phyloP scores from a whole-genome alignment of 2,329 filamentous ascomycete species.

The Phyllosticta ampelicida region DNA sequence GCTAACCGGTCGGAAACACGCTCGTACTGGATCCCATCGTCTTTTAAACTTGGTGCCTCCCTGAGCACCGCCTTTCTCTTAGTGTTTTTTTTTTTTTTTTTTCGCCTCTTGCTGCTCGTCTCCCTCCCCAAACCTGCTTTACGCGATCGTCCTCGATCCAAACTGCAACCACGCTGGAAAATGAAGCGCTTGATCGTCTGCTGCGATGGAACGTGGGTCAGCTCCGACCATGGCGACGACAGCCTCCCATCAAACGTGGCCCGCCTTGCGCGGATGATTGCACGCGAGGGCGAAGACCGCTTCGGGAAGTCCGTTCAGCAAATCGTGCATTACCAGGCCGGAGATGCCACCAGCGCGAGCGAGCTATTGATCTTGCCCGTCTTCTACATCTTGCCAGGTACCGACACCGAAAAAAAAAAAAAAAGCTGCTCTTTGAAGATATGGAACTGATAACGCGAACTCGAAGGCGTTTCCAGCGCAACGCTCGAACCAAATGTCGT shows the following conservation, averaged over 20 bases:
- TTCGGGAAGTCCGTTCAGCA: conserved; percentile 30
- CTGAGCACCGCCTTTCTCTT: not conserved
- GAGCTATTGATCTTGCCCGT: not conserved
- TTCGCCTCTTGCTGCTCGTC: not conserved
- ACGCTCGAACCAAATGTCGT: conserved; percentile 38
- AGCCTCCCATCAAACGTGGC: conserved; percentile 40
- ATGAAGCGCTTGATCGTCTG: conserved; percentile 21
- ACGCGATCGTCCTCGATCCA: too few relatives aligned
- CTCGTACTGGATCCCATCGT: not conserved
- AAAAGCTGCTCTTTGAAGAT: not conserved
- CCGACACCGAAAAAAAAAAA: not conserved
- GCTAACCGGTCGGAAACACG: not conserved
- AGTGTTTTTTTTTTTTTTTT: too few relatives aligned
- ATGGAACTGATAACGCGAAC: not conserved
- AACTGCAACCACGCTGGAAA: not conserved
- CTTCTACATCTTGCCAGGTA: not conserved
- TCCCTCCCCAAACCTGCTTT: too few relatives aligned
- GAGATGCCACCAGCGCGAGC: conserved; percentile 29
- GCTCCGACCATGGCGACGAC: not conserved
- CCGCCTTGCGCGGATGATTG: conserved; percentile 39
- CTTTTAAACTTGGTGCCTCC: not conserved
- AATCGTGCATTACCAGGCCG: conserved; percentile 41
- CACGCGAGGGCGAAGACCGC: conserved; percentile 35
- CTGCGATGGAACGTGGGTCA: conserved; percentile 26
- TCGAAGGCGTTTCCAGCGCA: conserved; percentile 33